These are phyloP conservation scores for Lactuca sativa DNA, from an alignment of 129 eudicot species.

Conservation along the genomic window DNA sequence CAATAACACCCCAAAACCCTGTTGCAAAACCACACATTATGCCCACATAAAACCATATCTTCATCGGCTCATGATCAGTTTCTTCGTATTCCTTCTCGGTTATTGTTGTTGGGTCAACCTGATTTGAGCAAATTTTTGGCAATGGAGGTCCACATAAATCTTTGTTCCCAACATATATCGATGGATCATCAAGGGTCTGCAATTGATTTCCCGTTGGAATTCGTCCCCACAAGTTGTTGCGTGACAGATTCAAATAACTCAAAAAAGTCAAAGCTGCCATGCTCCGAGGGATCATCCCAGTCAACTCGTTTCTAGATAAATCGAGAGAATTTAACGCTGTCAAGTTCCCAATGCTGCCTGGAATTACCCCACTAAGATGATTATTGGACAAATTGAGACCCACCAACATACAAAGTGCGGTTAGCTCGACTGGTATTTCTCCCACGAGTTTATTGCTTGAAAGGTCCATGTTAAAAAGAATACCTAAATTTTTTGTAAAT, in stretches of 20 bases:
- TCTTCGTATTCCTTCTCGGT: neutral
- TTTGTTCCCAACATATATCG: no score
- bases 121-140: conserved; percentile 11
- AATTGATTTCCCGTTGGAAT: no score
- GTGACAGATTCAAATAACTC: no score
- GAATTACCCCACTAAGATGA: neutral
- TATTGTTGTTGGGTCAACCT: neutral
- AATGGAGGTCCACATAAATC: conserved; percentile 22
- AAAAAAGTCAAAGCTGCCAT: no score
- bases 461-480: conserved; percentile 11
- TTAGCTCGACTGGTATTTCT: neutral
- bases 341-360: neutral
- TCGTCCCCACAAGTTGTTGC: no score
- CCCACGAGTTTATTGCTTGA: no score
- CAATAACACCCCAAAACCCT: no score
- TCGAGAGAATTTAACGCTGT: neutral
- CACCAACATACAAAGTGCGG: neutral
- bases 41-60: conserved; percentile 3
- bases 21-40: neutral
- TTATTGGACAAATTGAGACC: conserved; percentile 22
- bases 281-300: no score
- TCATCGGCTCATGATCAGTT: neutral
- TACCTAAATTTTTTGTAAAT: neutral
- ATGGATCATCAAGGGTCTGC: no score
- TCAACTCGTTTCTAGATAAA: neutral